These are phyloP conservation scores for Hyaloscypha finlandica DNA, from an alignment of 495 filamentous ascomycete species.

Conservation along the genomic window DNA sequence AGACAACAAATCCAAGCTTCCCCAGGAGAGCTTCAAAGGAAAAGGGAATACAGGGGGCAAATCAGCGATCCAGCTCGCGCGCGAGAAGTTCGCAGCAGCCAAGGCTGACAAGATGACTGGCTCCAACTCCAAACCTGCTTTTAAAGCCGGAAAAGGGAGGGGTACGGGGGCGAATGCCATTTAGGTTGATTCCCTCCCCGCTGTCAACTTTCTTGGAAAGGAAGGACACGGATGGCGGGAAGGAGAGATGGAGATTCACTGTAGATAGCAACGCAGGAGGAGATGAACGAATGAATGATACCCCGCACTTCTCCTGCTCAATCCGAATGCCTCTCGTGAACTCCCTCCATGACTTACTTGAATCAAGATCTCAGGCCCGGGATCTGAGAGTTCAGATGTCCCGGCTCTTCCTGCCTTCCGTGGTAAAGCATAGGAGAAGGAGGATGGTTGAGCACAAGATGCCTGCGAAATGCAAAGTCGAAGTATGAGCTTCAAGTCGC, in stretches of 20 bases:
- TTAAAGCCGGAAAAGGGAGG: background rate
- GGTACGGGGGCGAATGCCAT: slow-evolving; percentile 19
- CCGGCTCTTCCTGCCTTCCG: no score
- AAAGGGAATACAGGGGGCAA: slow-evolving; percentile 6
- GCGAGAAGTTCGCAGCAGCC: slow-evolving; percentile 29
- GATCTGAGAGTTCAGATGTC: background rate
- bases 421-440: no score
- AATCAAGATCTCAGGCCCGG: background rate
- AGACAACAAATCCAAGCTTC: background rate
- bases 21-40: no score
- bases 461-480: no score
- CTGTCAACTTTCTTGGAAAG: no score
- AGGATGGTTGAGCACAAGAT: no score
- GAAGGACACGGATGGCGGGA: no score
- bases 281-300: background rate
- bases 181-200: background rate
- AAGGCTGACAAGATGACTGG: slow-evolving; percentile 13
- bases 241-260: no score
- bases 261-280: background rate
- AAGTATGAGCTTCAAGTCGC: no score
- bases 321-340: background rate
- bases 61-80: slow-evolving; percentile 30
- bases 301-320: background rate
- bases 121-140: no score
- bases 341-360: background rate